Base-by-base conservation (phyloP, 108 stramenopile species). In the Skeletonema marinoi region DNA sequence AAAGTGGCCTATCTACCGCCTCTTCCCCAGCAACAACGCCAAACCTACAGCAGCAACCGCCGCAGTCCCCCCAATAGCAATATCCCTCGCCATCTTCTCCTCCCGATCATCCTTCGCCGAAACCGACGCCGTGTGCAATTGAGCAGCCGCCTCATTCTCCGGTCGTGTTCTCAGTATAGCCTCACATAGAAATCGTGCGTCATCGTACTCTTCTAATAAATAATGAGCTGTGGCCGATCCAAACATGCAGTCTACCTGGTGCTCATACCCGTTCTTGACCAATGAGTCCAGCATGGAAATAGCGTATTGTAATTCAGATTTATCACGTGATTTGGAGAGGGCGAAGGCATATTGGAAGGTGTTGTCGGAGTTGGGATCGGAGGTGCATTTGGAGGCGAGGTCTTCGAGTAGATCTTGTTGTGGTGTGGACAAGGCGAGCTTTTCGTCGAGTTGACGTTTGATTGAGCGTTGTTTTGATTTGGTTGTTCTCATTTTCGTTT, bases 261-360 rank as follows among this genome's bases (percentile, higher is more conserved):
- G 91, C 42, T 85, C 83, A 68, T 92, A 95, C 21, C 90, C 92
- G 12, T 91, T 85, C 73, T 87, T 89, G 13, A 93, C 80, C 8
- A 95, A 73, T 16, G 90, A 90, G 83, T 93, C 89, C 17, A 95
- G 80, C 39, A 95, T 89, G 44, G 87, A 77, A 32, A 95, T 80
- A 32, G 92, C 83, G 68, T 93, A 92, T 11, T 88, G 76, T 16
- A 95, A 72, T 69, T 95, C 94, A 6, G 81, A 71, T 21, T 73
- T 63, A 33, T 90, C 70, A 1, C 64, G 51, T 3, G 88, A 89
- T 71, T 93, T 93, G 76, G 85, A 89, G 6, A 95, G 71, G 39
- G 89, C 87, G 76, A 95, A 95, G 4, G 92, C 94, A 56, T 93
- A 95, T 77, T 95, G 91, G 79, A 95, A 95, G 13, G 92, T 91